Evolutionary conservation across 805 yeast genomes (phyloP).

Genomic region (Myxozyma kluyveri): DNA sequence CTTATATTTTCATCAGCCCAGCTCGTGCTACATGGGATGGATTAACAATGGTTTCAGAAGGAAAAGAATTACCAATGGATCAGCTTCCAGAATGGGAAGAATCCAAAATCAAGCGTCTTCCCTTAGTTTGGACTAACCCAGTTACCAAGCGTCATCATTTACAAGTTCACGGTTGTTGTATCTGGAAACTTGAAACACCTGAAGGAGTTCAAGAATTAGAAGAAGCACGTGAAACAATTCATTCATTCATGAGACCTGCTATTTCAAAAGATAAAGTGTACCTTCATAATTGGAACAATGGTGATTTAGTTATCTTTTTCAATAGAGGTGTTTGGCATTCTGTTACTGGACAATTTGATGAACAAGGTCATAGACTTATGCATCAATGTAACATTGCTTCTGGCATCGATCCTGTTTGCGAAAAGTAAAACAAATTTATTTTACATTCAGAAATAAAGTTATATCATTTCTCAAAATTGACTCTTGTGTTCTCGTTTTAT

Average conservation of each 20-base stretch:
- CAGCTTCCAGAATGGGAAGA: constrained; percentile 83
- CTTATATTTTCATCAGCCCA: constrained; percentile 77
- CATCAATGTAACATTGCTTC: constrained; percentile 92
- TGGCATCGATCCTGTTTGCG: constrained; percentile 30
- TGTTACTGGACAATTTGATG: constrained; percentile 82
- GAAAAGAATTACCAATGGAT: constrained; percentile 63
- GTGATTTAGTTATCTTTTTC: constrained; percentile 81
- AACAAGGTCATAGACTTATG: constrained; percentile 79
- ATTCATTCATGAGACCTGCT: constrained; percentile 80
- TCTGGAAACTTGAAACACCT: constrained; percentile 56
- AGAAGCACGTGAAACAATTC: constrained; percentile 70
- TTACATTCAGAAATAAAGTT: no score
- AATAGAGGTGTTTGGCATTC: constrained; percentile 91
- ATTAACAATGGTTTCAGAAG: constrained; percentile 78
- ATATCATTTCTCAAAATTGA: neutral
- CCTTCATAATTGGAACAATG: constrained; percentile 79
- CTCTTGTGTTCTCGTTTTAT: no score
- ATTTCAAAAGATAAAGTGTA: constrained; percentile 70
- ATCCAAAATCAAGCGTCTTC: constrained; percentile 69
- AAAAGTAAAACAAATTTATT: constrained; percentile 6
- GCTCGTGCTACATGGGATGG: constrained; percentile 85
- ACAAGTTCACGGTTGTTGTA: constrained; percentile 87
- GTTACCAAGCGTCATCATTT: constrained; percentile 77
- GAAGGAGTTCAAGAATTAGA: constrained; percentile 63
- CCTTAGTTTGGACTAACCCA: constrained; percentile 91